These are phyloP conservation scores for Serendipita sp. DNA, from an alignment of 768 basidiomycete species.

Conservation along the genomic window DNA sequence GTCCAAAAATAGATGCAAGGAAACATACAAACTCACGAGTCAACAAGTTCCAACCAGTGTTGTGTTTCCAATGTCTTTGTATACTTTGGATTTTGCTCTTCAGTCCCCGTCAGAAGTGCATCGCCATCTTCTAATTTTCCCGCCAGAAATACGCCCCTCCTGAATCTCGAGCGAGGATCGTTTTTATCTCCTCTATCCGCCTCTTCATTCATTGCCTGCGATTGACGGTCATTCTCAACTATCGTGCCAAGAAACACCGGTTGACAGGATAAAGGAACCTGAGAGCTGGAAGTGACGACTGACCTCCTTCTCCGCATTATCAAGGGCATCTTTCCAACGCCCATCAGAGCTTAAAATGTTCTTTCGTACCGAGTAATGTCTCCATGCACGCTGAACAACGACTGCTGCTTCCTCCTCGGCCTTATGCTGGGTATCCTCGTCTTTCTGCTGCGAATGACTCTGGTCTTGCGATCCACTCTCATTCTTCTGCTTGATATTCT, in stretches of 20 bases:
- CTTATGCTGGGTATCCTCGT: not conserved
- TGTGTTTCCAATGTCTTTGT: slow-evolving; percentile 35
- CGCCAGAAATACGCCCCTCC: slow-evolving; percentile 29
- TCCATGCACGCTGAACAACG: slow-evolving; percentile 28
- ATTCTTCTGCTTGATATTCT: not conserved
- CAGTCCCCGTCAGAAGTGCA: slow-evolving; percentile 20
- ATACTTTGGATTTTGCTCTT: slow-evolving; percentile 13
- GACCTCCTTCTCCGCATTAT: slow-evolving; percentile 26
- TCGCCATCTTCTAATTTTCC: slow-evolving; percentile 30
- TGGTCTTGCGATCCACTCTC: too few species aligned
- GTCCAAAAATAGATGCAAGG: not conserved
- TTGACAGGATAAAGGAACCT: not conserved
- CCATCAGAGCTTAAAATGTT: slow-evolving; percentile 15
- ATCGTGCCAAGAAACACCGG: too few species aligned
- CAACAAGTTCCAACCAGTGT: slow-evolving; percentile 50
- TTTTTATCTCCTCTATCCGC: slow-evolving; percentile 34
- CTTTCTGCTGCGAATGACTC: not conserved
- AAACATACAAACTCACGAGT: slow-evolving; percentile 26
- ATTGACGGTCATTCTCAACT: not conserved
- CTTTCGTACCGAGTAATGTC: slow-evolving; percentile 15
- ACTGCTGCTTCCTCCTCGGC: slow-evolving; percentile 19
- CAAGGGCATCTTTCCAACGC: slow-evolving; percentile 23
- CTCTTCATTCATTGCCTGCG: slow-evolving; percentile 19
- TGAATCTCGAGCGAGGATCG: slow-evolving; percentile 31
- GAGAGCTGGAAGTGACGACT: slow-evolving; percentile 3